Evolutionary conservation across 192 early-diverging fungal genomes (phyloP), one percentile per base, ranked within the genome.

Genomic region (Tieghemiomyces parasiticus): DNA sequence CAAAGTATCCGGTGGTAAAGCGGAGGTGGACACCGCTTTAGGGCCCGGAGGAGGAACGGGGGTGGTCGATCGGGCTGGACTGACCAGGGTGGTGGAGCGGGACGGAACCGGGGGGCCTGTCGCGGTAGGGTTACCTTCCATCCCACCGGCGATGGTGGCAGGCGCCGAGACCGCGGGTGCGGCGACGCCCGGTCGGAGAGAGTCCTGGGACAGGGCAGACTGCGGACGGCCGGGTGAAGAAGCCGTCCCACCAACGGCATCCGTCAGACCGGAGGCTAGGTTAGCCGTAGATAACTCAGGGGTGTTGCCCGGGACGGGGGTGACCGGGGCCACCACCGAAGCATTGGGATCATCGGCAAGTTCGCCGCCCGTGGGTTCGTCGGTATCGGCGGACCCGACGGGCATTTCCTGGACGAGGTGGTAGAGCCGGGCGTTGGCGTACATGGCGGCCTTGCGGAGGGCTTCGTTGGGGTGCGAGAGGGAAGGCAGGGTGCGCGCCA

Each of bases 401-500:
- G 80, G 72, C 0, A 76, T 76, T 46, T 89, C 86, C 22, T 73
- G 61, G 10, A 99, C 85, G 2, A 95, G 72, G 22, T 77, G 78
- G 60, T 83, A 89, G 20, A 99, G 74, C 38, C 72, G 85, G 32
- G 75, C 55, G 65, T 92, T 95, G n/a, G 88, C 79, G 44, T 92
- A 90, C 32, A 74, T 74, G 2, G 96, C 96, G 24, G 88, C 78
- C 1, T 71, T 74, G 9, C 78, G 62, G 49, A 94, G 91, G 22
- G 67, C 66, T 2, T 73, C 42, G 53, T 81, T 77, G 25, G 81
- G 71, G 61, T 97, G 92, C 16, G 92, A 81, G 3, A 97, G 74
- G 4, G 81, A 83, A 2, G 95, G 95, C 19, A 99, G 66, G 32
- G 97, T 84, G 0, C 91, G 82, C 6, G 78, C 80, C 30, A 97